phyloP scores from a whole-genome alignment of 192 early-diverging fungal species.

The Mortierella alpina region DNA sequence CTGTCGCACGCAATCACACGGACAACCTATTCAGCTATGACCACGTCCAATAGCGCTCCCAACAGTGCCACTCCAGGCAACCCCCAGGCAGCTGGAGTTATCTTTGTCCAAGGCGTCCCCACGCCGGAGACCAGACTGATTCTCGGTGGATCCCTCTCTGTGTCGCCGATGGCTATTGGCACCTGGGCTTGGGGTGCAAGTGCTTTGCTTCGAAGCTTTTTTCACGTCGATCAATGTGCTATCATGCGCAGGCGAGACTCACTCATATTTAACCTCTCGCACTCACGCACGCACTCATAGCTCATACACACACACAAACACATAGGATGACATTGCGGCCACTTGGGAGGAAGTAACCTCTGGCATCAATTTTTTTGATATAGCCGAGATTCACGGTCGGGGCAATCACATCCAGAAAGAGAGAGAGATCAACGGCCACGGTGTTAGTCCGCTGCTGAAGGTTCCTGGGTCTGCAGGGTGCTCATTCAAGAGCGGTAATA shows the following conservation, averaged over 20 bases:
- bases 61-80: slow-evolving; percentile 4
- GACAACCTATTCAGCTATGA: not conserved
- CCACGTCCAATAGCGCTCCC: not conserved
- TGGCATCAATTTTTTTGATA: slow-evolving; percentile 63
- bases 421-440: no score
- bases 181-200: slow-evolving; percentile 62
- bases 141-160: slow-evolving; percentile 37
- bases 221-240: no score
- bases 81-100: slow-evolving; percentile 22
- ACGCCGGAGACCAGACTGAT: slow-evolving; percentile 51
- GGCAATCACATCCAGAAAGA: no score
- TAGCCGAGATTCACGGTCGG: slow-evolving; percentile 59
- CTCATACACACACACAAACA: not conserved
- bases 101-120: slow-evolving; percentile 53
- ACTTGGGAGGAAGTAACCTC: slow-evolving; percentile 48
- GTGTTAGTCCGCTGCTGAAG: no score
- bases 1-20: not conserved
- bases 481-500: no score
- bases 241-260: not conserved
- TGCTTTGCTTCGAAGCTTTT: not conserved
- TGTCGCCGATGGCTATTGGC: slow-evolving; percentile 60
- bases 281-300: no score
- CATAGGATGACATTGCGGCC: slow-evolving; percentile 49
- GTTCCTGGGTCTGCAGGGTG: no score
- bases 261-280: not conserved